phyloP scores from a whole-genome alignment of 768 basidiomycete species.

The Cubamyces lactineus region DNA sequence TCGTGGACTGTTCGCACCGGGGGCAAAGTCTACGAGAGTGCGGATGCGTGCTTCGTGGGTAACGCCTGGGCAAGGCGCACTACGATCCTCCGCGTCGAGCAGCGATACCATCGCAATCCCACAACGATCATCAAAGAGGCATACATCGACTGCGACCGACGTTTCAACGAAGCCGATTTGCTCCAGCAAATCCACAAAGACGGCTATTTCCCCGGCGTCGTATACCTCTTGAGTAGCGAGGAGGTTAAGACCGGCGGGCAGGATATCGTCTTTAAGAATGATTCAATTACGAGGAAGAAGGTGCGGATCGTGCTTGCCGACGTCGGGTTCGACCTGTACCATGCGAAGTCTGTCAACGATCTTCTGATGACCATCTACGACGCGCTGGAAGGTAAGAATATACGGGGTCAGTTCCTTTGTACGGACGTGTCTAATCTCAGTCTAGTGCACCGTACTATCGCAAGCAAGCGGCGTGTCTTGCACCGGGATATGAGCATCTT shows the following conservation, averaged over 20 bases:
- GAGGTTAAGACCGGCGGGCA: neutral
- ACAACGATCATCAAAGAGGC: slow-evolving; percentile 1
- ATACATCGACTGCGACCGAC: neutral
- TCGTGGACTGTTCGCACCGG: neutral
- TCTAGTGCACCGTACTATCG: neutral
- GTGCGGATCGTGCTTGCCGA: neutral
- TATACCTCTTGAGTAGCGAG: neutral
- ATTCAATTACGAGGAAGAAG: neutral
- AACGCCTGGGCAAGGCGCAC: slow-evolving; percentile 1
- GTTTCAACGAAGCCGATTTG: slow-evolving; percentile 56
- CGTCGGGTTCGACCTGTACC: neutral
- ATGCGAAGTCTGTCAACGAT: slow-evolving; percentile 2
- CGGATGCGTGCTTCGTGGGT: neutral
- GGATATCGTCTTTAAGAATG: neutral
- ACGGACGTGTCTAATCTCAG: no score
- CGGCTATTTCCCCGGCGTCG: neutral
- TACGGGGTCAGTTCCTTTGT: neutral
- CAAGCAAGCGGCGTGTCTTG: neutral
- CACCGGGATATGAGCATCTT: slow-evolving; percentile 11
- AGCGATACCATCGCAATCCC: neutral
- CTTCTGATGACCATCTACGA: slow-evolving; percentile 4
- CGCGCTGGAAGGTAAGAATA: slow-evolving; percentile 1
- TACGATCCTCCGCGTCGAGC: neutral
- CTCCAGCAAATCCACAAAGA: neutral
- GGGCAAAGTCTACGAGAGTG: neutral